Evolutionary conservation across 2,329 filamentous ascomycete species (phyloP), one percentile per base, ranked within the genome.

Genomic region (Sarocladium oryzae): DNA sequence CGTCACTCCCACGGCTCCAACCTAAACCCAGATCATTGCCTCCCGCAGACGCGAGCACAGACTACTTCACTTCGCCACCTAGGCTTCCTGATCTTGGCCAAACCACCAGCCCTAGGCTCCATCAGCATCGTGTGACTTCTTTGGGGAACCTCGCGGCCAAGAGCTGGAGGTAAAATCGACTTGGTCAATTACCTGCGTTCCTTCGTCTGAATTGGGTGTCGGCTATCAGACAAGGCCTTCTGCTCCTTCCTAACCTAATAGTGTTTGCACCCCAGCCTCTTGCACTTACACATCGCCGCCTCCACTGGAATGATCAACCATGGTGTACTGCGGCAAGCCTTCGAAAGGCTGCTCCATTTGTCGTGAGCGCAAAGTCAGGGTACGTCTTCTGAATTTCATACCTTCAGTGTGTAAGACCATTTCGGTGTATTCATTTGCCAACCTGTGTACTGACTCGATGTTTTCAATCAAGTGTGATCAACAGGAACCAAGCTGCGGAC

Each of bases 291-390:
- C 36, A 43, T 26, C 49, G 36, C 40, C 37, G 36, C 20, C 38
- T 37, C 41, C 33, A 23, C 30, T 38, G 32, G 45, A 21, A 36
- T 49, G 45, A 18, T 10, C 40, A 53, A 50, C 33, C 51, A 80
- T 81, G 77, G 77, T 80, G 5, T 81, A 78, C 58, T 79, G 77
- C 56, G 77, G 77, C 4, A 79, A 78, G 57, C 77, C 77, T 38
- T 79, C 76, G 33, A 77, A 76, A 59, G 76, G 76, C 36, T 81
- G 77, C 62, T 77, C 74, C 56, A 75, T 68, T 56, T 81, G 77
- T 57, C 71, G 77, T 55, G 72, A 75, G 58, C 73, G 76, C 57
- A 81, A 80, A 63, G 76, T 79, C 54, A 73, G 74, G 53, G 76
- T 79, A 66, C 67, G 76, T 72, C 51, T 24, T 38, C 36, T 26